phyloP scores from a whole-genome alignment of 441 rosid species.

The Manihot esculenta region DNA sequence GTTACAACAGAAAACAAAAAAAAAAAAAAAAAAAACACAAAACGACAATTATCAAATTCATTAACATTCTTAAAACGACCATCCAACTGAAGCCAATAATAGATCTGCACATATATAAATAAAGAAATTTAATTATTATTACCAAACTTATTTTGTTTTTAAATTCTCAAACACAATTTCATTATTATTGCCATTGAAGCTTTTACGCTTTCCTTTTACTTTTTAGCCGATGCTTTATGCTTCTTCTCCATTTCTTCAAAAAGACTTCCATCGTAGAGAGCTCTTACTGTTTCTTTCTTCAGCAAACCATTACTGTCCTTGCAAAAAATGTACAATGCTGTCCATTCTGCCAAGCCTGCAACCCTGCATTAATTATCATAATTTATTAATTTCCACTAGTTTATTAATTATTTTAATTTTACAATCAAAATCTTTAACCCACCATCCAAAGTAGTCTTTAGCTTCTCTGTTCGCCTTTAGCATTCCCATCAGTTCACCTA shows the following conservation, averaged over 20 bases:
- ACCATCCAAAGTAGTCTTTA: slow-evolving; percentile 72
- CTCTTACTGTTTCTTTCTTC: slow-evolving; percentile 54
- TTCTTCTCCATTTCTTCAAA: slow-evolving; percentile 59
- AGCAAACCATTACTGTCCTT: slow-evolving; percentile 71
- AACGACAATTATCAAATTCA: no score
- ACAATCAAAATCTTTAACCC: neutral
- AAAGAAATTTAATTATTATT: neutral
- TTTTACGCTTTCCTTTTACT: slow-evolving; percentile 43
- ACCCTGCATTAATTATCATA: slow-evolving; percentile 40
- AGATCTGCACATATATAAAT: neutral
- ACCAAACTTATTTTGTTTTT: no score
- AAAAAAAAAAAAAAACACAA: no score
- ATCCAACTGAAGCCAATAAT: no score
- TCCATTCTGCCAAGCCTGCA: slow-evolving; percentile 68
- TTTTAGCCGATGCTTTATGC: slow-evolving; percentile 36
- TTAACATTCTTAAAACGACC: no score
- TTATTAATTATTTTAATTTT: neutral
- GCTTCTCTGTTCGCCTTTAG: slow-evolving; percentile 71
- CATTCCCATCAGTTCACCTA: slow-evolving; percentile 55
- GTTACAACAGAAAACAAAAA: no score
- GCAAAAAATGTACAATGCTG: slow-evolving; percentile 43
- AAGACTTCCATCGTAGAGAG: slow-evolving; percentile 73
- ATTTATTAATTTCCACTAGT: neutral
- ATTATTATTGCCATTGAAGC: no score
- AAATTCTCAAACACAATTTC: no score